Evolutionary conservation across 257 asterid species (phyloP).

Genomic region (Fraxinus quadrangulata): DNA sequence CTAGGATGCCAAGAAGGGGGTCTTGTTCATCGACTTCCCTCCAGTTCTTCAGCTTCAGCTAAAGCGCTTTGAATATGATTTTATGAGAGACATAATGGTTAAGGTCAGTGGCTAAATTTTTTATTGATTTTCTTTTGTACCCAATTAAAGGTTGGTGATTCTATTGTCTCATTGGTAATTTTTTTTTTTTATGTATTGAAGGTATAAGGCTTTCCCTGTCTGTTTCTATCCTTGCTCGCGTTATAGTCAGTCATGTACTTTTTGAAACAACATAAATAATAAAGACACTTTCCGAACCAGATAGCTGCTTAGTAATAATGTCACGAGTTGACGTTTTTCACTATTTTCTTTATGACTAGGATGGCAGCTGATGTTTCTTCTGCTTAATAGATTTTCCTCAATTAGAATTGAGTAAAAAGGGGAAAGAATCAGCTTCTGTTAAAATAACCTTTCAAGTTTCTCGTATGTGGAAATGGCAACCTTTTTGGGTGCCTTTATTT

Average conservation of each 20-base stretch:
- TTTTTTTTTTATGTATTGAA: not conserved
- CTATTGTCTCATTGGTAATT: not conserved
- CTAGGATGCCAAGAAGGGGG: conserved; percentile 74
- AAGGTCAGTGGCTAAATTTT: conserved; percentile 45
- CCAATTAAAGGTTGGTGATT: not conserved
- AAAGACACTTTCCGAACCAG: not conserved
- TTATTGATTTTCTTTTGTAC: not conserved
- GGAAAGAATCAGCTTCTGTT: not conserved
- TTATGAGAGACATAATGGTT: conserved; percentile 60
- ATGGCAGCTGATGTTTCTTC: not conserved
- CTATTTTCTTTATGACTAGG: not conserved
- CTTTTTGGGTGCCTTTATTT: not conserved
- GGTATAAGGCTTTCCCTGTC: not conserved
- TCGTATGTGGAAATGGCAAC: not conserved
- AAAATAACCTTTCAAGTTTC: not conserved
- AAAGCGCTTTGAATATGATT: conserved; percentile 69
- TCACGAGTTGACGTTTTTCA: not conserved
- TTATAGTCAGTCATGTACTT: not conserved
- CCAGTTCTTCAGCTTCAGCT: conserved; percentile 73
- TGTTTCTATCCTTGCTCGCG: not conserved
- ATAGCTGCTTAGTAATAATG: not conserved
- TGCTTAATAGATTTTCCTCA: not conserved
- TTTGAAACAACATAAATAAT: not conserved
- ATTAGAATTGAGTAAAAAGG: not conserved
- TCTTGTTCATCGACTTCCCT: conserved; percentile 62